Evolutionary conservation across 345 rosid species (phyloP).

Genomic region (Gossypioides kirkii): DNA sequence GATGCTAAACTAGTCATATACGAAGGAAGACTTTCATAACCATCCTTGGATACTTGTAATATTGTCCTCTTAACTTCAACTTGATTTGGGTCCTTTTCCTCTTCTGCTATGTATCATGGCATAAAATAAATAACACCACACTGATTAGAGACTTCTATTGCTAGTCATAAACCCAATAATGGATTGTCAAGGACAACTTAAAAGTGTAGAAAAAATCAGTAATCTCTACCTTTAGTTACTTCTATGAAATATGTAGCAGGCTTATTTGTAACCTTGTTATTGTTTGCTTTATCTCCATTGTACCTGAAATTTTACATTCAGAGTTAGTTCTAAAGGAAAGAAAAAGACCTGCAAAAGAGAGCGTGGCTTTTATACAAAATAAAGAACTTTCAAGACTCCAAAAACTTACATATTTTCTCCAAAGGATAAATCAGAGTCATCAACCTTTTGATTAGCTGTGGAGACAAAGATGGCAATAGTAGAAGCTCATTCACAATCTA

Average conservation of each 20-base stretch:
- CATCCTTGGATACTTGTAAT: constrained; percentile 45
- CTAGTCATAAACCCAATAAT: neutral
- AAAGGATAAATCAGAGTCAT: constrained; percentile 22
- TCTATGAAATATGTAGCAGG: constrained; percentile 17
- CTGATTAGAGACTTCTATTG: neutral
- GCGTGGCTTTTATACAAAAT: neutral
- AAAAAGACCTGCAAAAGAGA: neutral
- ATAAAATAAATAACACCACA: neutral
- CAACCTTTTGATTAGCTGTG: constrained; percentile 33
- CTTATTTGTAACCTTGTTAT: constrained; percentile 15
- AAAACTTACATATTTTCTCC: constrained; percentile 36
- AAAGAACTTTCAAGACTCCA: constrained; percentile 7
- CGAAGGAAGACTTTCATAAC: constrained; percentile 66
- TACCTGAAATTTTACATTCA: constrained; percentile 20
- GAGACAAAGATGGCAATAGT: constrained; percentile 4
- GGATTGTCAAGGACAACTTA: neutral
- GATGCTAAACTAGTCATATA: constrained; percentile 62
- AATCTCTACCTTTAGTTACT: constrained; percentile 35
- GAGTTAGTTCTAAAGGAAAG: neutral
- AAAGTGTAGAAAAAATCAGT: constrained; percentile 1
- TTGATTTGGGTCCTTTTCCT: constrained; percentile 19
- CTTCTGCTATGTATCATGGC: constrained; percentile 23
- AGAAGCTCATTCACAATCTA: neutral
- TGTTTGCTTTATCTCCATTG: constrained; percentile 25
- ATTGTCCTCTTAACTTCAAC: constrained; percentile 20